Conservation (phyloP, 192 early-diverging fungal species). For the Coemansia aciculifera region DNA sequence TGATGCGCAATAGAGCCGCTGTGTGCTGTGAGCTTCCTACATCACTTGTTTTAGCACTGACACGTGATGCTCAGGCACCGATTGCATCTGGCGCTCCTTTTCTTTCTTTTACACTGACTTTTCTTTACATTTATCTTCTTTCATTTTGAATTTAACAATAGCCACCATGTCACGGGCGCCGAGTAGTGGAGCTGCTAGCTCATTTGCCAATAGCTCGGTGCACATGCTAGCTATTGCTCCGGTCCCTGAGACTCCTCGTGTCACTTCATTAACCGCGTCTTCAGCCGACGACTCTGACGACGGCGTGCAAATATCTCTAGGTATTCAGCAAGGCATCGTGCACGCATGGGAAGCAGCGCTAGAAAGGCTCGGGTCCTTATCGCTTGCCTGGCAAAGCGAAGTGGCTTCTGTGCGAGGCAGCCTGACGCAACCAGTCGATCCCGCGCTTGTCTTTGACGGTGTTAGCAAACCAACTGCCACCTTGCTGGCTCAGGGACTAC, state of each 20-base stretch:
- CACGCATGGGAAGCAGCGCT: slow-evolving; percentile 36
- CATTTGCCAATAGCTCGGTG: background rate
- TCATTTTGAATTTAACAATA: background rate
- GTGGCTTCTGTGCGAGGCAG: background rate
- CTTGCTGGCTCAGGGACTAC: background rate
- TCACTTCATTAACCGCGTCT: background rate
- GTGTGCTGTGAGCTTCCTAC: too few species aligned
- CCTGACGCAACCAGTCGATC: slow-evolving; percentile 12
- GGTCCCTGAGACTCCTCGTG: background rate
- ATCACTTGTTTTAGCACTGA: too few species aligned
- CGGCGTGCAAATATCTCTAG: slow-evolving; percentile 43
- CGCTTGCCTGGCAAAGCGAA: slow-evolving; percentile 45
- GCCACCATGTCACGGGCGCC: slow-evolving; percentile 1
- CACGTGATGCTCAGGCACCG: too few species aligned
- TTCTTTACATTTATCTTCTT: background rate
- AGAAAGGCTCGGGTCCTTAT: slow-evolving; percentile 37
- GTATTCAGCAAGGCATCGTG: slow-evolving; percentile 26
- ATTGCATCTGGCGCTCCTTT: background rate
- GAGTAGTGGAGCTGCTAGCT: background rate
- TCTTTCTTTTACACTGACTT: background rate
- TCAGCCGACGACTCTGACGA: slow-evolving; percentile 22
- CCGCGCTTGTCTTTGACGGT: slow-evolving; percentile 30
- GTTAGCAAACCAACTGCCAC: background rate
- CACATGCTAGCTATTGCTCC: background rate
- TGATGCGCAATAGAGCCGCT: too few species aligned